phyloP scores from a whole-genome alignment of 768 basidiomycete species.

The Suillus tomentosus region DNA sequence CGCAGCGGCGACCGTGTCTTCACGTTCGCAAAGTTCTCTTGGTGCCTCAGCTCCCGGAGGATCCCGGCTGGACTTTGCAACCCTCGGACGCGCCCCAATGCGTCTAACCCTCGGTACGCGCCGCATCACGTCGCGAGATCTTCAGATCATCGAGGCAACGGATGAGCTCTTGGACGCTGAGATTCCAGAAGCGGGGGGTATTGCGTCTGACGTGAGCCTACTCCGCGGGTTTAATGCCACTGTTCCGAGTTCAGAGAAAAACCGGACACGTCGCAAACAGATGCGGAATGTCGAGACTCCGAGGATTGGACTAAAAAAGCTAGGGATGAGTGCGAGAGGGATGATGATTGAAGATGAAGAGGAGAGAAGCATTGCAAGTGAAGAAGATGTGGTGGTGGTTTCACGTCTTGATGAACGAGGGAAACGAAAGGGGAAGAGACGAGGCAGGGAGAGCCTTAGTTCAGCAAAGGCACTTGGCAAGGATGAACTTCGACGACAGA shows the following conservation, averaged over 20 bases:
- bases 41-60: slow-evolving; percentile 32
- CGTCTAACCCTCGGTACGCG: slow-evolving; percentile 64
- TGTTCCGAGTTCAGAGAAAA: slow-evolving; percentile 83
- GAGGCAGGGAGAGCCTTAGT: slow-evolving; percentile 67
- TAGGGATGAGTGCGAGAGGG: slow-evolving; percentile 79
- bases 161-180: slow-evolving; percentile 72
- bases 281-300: slow-evolving; percentile 79
- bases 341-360: slow-evolving; percentile 47
- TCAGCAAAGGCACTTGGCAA: slow-evolving; percentile 71
- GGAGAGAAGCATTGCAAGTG: slow-evolving; percentile 63
- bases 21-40: slow-evolving; percentile 41
- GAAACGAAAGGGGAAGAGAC: slow-evolving; percentile 41
- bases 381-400: slow-evolving; percentile 75
- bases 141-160: slow-evolving; percentile 81
- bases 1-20: slow-evolving; percentile 67
- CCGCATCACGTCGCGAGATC: slow-evolving; percentile 79
- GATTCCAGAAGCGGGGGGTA: slow-evolving; percentile 72
- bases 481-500: slow-evolving; percentile 84
- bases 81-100: slow-evolving; percentile 77
- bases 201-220: slow-evolving; percentile 75
- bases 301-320: slow-evolving; percentile 73
- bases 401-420: slow-evolving; percentile 37
- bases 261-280: slow-evolving; percentile 74
- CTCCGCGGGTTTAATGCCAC: slow-evolving; percentile 94
- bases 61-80: slow-evolving; percentile 66